Conservation (phyloP, 2,329 filamentous ascomycete species). For the Calycina herbarum region DNA sequence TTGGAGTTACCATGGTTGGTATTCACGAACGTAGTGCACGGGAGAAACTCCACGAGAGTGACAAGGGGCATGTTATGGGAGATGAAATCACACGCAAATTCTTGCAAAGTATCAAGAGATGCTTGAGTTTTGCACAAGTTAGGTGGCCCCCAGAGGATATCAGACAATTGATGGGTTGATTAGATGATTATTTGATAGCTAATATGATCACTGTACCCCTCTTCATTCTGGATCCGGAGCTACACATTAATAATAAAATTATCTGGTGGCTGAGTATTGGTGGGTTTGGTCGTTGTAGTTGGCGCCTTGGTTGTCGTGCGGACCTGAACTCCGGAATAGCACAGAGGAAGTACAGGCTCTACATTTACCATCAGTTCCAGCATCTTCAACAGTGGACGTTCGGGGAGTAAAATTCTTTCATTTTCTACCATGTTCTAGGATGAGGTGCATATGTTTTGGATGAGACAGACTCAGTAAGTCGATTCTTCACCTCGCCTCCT, state of each 20-base stretch:
- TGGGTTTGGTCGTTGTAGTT: conserved; percentile 2
- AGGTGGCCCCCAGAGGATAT: conserved; percentile 94
- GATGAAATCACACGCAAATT: conserved; percentile 96
- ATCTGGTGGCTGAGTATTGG: conserved; percentile 9
- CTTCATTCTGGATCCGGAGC: neutral
- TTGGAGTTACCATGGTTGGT: conserved; percentile 99
- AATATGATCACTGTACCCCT: neutral
- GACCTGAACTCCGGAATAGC: neutral
- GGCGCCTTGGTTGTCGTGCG: neutral
- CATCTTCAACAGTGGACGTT: no score
- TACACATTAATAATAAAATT: conserved; percentile 17
- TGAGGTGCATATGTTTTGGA: no score
- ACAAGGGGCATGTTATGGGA: conserved; percentile 93
- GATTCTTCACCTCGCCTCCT: no score
- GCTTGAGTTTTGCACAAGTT: conserved; percentile 93
- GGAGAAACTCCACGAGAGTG: conserved; percentile 88
- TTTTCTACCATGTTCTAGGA: no score
- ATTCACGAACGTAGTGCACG: conserved; percentile 96
- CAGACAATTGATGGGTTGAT: conserved; percentile 83
- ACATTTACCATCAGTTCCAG: no score
- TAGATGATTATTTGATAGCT: conserved; percentile 1
- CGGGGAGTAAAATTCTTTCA: no score
- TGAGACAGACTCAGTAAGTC: no score
- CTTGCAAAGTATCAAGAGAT: conserved; percentile 95
- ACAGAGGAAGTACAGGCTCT: no score